Conservation (phyloP, 768 basidiomycete genomes). For the Leccinum sublutescens region DNA sequence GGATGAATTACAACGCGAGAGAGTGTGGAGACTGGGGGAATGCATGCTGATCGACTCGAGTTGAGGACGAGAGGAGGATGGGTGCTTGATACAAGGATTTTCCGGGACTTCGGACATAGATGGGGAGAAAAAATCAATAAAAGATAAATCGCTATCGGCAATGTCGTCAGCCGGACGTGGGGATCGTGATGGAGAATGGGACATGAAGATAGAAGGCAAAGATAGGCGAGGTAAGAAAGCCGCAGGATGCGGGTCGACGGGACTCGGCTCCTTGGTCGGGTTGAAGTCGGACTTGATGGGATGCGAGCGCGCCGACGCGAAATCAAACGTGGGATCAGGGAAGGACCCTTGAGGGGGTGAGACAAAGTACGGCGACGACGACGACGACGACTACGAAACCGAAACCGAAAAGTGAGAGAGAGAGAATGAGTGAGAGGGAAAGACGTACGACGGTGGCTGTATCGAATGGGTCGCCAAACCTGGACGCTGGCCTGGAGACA, state of each 20-base stretch:
- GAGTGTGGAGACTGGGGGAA: slow-evolving; percentile 20
- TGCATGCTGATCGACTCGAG: slow-evolving; percentile 22
- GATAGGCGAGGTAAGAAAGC: slow-evolving; percentile 27
- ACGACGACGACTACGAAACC: background rate
- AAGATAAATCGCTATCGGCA: slow-evolving; percentile 41
- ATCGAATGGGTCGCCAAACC: slow-evolving; percentile 17
- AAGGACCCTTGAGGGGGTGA: background rate
- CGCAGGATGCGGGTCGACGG: slow-evolving; percentile 41
- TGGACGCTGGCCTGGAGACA: slow-evolving; percentile 12
- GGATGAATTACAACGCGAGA: slow-evolving; percentile 18
- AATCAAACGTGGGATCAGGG: slow-evolving; percentile 2
- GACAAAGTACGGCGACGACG: background rate
- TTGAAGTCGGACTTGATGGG: slow-evolving; percentile 35
- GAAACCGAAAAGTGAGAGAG: slow-evolving; percentile 20
- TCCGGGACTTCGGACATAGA: slow-evolving; percentile 17
- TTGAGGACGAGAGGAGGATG: slow-evolving; percentile 12
- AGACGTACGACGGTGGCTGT: slow-evolving; percentile 24
- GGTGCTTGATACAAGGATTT: slow-evolving; percentile 2
- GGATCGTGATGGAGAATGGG: slow-evolving; percentile 14
- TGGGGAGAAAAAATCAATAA: slow-evolving; percentile 45
- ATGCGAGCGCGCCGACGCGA: slow-evolving; percentile 21
- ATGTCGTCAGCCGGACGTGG: slow-evolving; percentile 18
- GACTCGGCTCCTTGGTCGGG: slow-evolving; percentile 31
- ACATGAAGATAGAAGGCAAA: slow-evolving; percentile 20
- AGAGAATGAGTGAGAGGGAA: slow-evolving; percentile 14